Evolutionary conservation across 2,329 filamentous ascomycete species (phyloP).

Genomic region (Albifimbria verrucaria): DNA sequence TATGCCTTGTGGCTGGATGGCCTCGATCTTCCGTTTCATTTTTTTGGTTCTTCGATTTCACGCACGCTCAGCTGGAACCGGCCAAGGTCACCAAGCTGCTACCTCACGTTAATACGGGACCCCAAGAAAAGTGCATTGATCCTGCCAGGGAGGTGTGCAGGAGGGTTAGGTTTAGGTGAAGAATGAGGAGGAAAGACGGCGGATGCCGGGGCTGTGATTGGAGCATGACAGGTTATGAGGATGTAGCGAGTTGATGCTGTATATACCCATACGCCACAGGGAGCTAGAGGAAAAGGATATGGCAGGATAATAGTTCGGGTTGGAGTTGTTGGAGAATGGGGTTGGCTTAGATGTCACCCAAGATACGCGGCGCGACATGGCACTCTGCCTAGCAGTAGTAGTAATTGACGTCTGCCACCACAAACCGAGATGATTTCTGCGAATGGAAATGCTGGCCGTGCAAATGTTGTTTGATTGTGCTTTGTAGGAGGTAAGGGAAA

Average conservation of each 20-base stretch:
- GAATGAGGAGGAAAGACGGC: too few relatives aligned
- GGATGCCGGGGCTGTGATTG: too few relatives aligned
- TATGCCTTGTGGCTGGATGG: background rate
- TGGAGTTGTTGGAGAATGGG: background rate
- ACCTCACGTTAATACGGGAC: background rate
- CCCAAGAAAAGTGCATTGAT: background rate
- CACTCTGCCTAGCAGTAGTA: background rate
- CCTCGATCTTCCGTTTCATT: background rate
- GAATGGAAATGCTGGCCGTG: too few relatives aligned
- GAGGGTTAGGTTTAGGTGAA: too few relatives aligned
- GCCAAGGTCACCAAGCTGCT: background rate
- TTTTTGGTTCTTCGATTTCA: background rate
- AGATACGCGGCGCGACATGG: background rate
- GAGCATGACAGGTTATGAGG: background rate
- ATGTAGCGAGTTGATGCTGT: background rate
- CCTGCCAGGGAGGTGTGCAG: background rate
- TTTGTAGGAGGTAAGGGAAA: too few relatives aligned
- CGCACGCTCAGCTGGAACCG: background rate
- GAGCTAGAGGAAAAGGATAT: conserved; percentile 3
- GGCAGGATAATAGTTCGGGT: background rate
- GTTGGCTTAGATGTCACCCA: background rate
- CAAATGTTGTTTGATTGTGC: too few relatives aligned
- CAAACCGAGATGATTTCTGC: too few relatives aligned
- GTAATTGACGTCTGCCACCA: background rate
- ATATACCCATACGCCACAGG: background rate